Conservation (phyloP, 2,329 filamentous ascomycete genomes). For the Talaromyces sp. region DNA sequence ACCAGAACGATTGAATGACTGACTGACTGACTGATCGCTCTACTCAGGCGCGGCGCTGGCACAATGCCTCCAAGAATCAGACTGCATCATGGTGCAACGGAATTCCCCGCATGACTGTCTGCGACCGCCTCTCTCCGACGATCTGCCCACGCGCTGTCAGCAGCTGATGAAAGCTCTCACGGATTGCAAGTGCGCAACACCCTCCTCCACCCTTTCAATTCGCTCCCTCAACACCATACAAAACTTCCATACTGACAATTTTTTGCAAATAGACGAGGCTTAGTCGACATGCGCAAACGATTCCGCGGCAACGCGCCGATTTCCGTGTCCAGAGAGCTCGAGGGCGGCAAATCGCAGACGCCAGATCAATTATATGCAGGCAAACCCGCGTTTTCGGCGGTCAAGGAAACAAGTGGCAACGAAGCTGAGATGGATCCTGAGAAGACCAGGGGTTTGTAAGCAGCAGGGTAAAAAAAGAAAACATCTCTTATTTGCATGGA, state of each 20-base stretch:
- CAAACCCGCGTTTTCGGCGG: slow-evolving; percentile 62
- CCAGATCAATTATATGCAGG: slow-evolving; percentile 75
- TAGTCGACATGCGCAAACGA: slow-evolving; percentile 98
- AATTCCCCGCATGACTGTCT: slow-evolving; percentile 85
- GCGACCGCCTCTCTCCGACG: slow-evolving; percentile 70
- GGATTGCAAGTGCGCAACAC: slow-evolving; percentile 66
- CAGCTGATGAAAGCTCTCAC: slow-evolving; percentile 89
- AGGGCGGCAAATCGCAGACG: slow-evolving; percentile 49
- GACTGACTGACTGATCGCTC: slow-evolving; percentile 1
- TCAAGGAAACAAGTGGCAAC: slow-evolving; percentile 62
- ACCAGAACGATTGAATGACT: neutral
- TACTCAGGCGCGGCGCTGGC: slow-evolving; percentile 77
- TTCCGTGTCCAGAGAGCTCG: slow-evolving; percentile 58
- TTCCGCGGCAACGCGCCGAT: slow-evolving; percentile 92
- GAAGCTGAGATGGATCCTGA: slow-evolving; percentile 49
- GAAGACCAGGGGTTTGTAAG: slow-evolving; percentile 36
- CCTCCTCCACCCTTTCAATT: neutral
- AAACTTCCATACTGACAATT: neutral
- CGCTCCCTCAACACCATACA: neutral
- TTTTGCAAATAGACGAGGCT: slow-evolving; percentile 54
- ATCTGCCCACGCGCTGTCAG: slow-evolving; percentile 80
- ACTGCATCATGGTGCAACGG: slow-evolving; percentile 91
- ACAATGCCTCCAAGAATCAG: slow-evolving; percentile 89
- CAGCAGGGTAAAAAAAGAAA: no score
- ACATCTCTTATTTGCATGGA: slow-evolving; percentile 9